Evolutionary conservation across 495 filamentous ascomycete species (phyloP).

Genomic region (Articulospora tetracladia): DNA sequence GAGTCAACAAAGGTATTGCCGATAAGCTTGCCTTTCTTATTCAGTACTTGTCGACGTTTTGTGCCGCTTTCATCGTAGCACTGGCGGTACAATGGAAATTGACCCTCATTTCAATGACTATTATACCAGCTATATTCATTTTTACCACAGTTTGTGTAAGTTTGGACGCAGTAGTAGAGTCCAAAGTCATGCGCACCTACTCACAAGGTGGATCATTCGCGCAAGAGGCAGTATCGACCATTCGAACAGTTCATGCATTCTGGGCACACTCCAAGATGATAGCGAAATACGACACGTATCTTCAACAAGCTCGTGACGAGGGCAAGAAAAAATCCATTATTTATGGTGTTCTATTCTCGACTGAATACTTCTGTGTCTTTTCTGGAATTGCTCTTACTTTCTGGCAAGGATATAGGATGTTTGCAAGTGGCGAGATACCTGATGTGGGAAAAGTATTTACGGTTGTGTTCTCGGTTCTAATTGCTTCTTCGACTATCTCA

Average conservation of each 20-base stretch:
- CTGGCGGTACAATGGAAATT: slow-evolving; percentile 2
- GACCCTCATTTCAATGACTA: neutral
- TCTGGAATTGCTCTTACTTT: neutral
- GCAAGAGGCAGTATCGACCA: neutral
- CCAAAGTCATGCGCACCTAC: neutral
- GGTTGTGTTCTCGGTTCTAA: slow-evolving; percentile 15
- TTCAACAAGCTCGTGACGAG: neutral
- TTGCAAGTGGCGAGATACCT: neutral
- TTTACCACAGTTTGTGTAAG: neutral
- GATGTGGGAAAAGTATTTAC: neutral
- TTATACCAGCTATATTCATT: neutral
- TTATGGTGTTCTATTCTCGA: slow-evolving; percentile 1
- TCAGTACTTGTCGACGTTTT: neutral
- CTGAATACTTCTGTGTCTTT: slow-evolving; percentile 2
- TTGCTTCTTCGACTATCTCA: slow-evolving; percentile 29
- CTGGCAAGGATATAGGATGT: neutral
- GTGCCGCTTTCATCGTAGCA: neutral
- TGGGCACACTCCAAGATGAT: neutral
- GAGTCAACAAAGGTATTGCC: neutral
- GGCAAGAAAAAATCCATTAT: neutral
- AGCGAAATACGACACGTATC: neutral
- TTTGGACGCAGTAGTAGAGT: neutral
- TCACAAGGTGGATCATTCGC: neutral
- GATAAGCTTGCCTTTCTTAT: neutral
- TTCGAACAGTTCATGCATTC: neutral